A percentile compares a stretch with the other conserved stretches of the same genome.
phyloP scores from a whole-genome alignment of 2,329 filamentous ascomycete genomes.

The Fusarium scirpi region DNA sequence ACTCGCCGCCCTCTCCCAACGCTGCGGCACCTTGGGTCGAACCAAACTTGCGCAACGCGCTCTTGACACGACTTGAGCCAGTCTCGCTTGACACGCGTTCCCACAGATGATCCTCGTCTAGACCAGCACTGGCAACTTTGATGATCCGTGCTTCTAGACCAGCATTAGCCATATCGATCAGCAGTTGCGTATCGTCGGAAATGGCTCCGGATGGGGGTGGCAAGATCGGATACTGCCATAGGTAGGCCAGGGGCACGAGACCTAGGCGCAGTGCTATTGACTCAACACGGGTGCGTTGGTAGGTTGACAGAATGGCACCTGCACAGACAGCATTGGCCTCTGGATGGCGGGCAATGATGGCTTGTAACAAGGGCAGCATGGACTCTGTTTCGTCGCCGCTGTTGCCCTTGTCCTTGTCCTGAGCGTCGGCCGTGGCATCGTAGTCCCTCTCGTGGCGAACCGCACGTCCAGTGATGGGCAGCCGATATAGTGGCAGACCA shows the following conservation, averaged over 20 bases:
- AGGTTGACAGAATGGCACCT: conserved; percentile 93
- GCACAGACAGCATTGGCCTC: conserved; percentile 88
- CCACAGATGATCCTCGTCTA: conserved; percentile 86
- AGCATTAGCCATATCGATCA: conserved; percentile 83
- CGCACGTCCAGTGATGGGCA: conserved; percentile 78
- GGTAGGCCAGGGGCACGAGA: conserved; percentile 82
- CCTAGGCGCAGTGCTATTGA: conserved; percentile 88
- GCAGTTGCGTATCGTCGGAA: conserved; percentile 66
- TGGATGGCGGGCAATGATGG: conserved; percentile 76
- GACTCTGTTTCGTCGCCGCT: conserved; percentile 88
- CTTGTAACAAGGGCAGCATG: conserved; percentile 78
- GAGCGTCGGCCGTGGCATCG: conserved; percentile 46
- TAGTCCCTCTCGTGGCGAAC: conserved; percentile 81
- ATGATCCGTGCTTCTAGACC: conserved; percentile 91
- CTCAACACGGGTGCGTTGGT: conserved; percentile 96
- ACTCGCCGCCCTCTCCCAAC: conserved; percentile 94
- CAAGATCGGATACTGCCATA: conserved; percentile 91
- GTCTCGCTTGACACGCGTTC: conserved; percentile 74
- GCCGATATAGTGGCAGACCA: conserved; percentile 84
- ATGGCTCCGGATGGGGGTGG: conserved; percentile 59
- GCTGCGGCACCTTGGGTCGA: conserved; percentile 73
- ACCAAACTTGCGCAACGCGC: conserved; percentile 75
- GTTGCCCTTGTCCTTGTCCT: conserved; percentile 19
- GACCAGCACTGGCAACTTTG: conserved; percentile 91
- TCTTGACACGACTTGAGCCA: conserved; percentile 61